Evolutionary conservation across 1,284 basidiomycete genomes (phyloP), one percentile per base, ranked within the genome.

Genomic region (Pterulicium gracile): DNA sequence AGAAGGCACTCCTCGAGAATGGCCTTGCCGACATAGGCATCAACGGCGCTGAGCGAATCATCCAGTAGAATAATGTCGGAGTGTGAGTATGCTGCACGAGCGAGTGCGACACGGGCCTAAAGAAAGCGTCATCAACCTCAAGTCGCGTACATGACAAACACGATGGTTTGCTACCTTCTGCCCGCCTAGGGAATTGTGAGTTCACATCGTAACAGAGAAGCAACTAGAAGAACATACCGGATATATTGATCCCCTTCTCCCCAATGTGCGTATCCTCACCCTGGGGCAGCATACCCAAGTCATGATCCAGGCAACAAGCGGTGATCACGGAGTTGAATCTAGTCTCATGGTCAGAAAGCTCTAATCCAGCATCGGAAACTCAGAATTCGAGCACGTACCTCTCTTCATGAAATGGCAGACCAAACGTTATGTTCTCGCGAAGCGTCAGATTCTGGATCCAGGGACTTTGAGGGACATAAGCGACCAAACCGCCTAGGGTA

Each of bases 371-470:
- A 13, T 17, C 36, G 27, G 27, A n/a, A 43, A 14, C 19, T 4
- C 20, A 7, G 24, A 10, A 39, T 49, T 24, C 20, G 21, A 34
- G 3, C 42, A 57, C 54, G 54, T 34, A 75, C 74, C 63, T 69
- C 32, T 64, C 58, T 35, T 79, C 74, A 45, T 84, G 70, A 43
- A 75, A 76, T 1, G 68, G 60, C 46, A 72, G 67, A 0, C 82
- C 84, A 56, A 88, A 88, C 0, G 77, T 52, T 46, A 85, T 69
- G 56, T 85, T 85, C 45, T 81, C 73, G 47, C 77, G 68, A 10
- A 89, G 62, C 0, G 81, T 85, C 0, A 79, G 77, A 56, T 85
- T 81, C 64, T 78, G 76, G 53, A 90, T 86, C 85, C 88, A 92
- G 0, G 88, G 72, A 0, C 73, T 70, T 59, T 92, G 88, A 2